Conservation (phyloP, 2,329 filamentous ascomycete species). For the Xylaria sp. region DNA sequence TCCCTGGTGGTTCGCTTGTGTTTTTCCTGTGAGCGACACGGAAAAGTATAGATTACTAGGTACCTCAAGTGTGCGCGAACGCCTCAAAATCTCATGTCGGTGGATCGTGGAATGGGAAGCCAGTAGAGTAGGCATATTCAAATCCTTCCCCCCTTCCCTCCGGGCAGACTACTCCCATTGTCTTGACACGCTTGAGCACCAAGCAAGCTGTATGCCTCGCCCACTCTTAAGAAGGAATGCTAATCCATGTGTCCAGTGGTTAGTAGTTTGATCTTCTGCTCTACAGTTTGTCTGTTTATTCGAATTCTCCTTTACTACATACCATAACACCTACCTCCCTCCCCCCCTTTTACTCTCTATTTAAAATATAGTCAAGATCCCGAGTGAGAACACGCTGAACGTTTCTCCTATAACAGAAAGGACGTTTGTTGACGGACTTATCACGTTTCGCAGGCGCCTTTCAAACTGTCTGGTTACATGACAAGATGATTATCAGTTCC, state of each 20-base stretch:
- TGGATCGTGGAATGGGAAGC: slow-evolving; percentile 82
- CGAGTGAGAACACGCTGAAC: slow-evolving; percentile 26
- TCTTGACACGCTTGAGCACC: background rate
- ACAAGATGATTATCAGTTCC: slow-evolving; percentile 21
- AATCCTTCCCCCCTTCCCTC: background rate
- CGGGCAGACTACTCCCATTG: background rate
- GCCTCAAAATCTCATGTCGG: slow-evolving; percentile 82
- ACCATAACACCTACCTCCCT: background rate
- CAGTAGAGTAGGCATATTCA: slow-evolving; percentile 68
- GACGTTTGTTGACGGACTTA: slow-evolving; percentile 41
- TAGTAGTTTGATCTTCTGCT: slow-evolving; percentile 23
- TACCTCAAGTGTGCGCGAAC: slow-evolving; percentile 79
- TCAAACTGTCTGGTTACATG: slow-evolving; percentile 45
- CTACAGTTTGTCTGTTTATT: background rate
- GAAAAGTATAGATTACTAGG: slow-evolving; percentile 83
- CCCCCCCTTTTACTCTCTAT: background rate
- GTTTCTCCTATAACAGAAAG: slow-evolving; percentile 20
- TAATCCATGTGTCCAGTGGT: slow-evolving; percentile 29
- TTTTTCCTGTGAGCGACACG: slow-evolving; percentile 79
- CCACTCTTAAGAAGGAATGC: background rate
- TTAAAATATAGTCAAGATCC: background rate
- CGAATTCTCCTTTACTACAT: background rate
- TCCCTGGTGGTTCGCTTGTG: slow-evolving; percentile 90
- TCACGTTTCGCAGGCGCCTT: slow-evolving; percentile 41
- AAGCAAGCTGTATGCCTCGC: slow-evolving; percentile 10